Base-by-base conservation (phyloP, 176 grass and related monocot species). In the Rhynchospora breviuscula region DNA sequence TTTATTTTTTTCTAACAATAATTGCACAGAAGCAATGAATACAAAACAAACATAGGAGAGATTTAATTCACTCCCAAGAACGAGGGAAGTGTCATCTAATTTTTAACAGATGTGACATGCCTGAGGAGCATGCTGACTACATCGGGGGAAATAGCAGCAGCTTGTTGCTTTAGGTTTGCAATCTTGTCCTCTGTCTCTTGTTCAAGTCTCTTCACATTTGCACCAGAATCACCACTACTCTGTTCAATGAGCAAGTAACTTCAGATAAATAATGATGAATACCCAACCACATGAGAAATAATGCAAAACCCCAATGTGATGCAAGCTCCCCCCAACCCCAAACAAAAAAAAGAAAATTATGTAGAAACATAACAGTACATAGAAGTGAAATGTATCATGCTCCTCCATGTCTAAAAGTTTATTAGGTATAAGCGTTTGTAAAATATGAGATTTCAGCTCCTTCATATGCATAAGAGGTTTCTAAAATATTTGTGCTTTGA, bases 61-160 rank as follows among this genome's bases (percentile, higher is more conserved):
- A 33, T 15, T 56, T 56, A 77, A 51, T 52, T 18, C 70, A 74
- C 19, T 25, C 11, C 19, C 19, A 14, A 18, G 31, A 58, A 25
- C 52, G 59, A 52, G 35, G 35, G 5, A 6, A 59, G 8, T 26
- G n/a, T 73, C 52, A 11, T 83, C 85, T 63, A 94, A 82, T 94
- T 94, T 86, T 94, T 94, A 35, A 91, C 94, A 25, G 90, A 86
- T 69, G 90, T 97, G n/a, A 97, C 94, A 66, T 94, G 81, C 87
- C 87, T 94, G 54, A 97, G 87, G 47, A 97, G 92, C 94, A 97
- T 97, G 76, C 86, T 80, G 45, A 97, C 88, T 17, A 97, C 90
- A 79, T 97, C 94, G 7, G 84, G 80, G 31, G 88, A 89, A 60
- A 88, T 89, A 17, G 47, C 87, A 22, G 90, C 70, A 5, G 92